Percentiles rank a stretch among this genome's conserved stretches.
Evolutionary conservation across 1,139 yeast species (phyloP).

Genomic region (Suzukiozyma palmioleophila): DNA sequence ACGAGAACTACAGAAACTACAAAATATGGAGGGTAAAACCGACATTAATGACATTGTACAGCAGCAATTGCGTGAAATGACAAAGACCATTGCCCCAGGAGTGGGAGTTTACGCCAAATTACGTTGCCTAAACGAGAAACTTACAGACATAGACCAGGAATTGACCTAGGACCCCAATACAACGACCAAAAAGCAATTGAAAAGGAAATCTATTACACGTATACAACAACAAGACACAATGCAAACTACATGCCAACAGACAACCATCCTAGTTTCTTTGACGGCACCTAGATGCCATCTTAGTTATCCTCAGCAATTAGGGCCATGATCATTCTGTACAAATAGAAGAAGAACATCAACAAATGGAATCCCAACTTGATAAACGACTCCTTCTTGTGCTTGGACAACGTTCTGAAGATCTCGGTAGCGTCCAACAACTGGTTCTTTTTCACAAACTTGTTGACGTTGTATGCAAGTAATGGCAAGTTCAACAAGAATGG

Average conservation of each 20-base stretch:
- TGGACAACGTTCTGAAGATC: constrained; percentile 89
- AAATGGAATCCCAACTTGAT: constrained; percentile 88
- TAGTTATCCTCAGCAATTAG: constrained; percentile 63
- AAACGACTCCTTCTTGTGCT: constrained; percentile 90
- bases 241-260: no score
- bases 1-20: constrained; percentile 7
- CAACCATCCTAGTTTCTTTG: no score
- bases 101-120: constrained; percentile 37
- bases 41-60: constrained; percentile 3
- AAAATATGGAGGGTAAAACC: not conserved
- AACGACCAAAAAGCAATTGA: not conserved
- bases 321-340: constrained; percentile 95
- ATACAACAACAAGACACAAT: not conserved
- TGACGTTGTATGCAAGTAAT: constrained; percentile 73
- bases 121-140: constrained; percentile 25
- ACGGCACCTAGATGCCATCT: not conserved
- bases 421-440: constrained; percentile 96
- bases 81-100: constrained; percentile 32
- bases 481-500: constrained; percentile 85
- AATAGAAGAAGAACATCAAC: constrained; percentile 89
- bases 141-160: constrained; percentile 13
- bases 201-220: not conserved
- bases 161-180: not conserved
- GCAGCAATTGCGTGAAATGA: constrained; percentile 12
- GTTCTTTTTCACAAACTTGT: constrained; percentile 69